These are phyloP conservation scores for Psophocarpus tetragonolobus DNA, from an alignment of 306 rosid species.

Conservation along the genomic window DNA sequence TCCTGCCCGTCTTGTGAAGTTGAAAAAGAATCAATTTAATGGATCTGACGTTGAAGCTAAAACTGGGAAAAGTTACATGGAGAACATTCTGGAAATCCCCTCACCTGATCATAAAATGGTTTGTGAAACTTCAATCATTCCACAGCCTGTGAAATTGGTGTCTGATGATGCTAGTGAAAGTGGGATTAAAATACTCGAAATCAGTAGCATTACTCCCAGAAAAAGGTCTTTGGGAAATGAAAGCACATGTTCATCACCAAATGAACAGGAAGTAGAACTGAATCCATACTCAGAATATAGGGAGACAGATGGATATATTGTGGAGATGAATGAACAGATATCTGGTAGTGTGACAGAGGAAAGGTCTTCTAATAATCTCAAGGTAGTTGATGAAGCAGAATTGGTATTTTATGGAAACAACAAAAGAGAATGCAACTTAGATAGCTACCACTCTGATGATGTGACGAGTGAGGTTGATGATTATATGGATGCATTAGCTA, in stretches of 20 bases:
- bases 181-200: slow-evolving; percentile 76
- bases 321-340: slow-evolving; percentile 47
- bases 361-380: slow-evolving; percentile 41
- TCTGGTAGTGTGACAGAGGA: slow-evolving; percentile 45
- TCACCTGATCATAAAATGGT: slow-evolving; percentile 62
- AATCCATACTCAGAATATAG: slow-evolving; percentile 41
- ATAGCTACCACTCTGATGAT: slow-evolving; percentile 69
- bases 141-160: slow-evolving; percentile 40
- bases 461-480: slow-evolving; percentile 79
- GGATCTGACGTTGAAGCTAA: slow-evolving; percentile 58
- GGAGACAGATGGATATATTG: slow-evolving; percentile 40
- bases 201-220: slow-evolving; percentile 55
- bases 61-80: slow-evolving; percentile 84
- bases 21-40: slow-evolving; percentile 74
- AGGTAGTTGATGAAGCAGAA: slow-evolving; percentile 42
- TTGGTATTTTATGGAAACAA: slow-evolving; percentile 48
- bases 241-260: slow-evolving; percentile 53
- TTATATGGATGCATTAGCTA: slow-evolving; percentile 80
- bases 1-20: slow-evolving; percentile 75
- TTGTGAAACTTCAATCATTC: slow-evolving; percentile 55
- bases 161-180: slow-evolving; percentile 53
- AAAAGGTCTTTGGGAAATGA: slow-evolving; percentile 52
- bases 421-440: slow-evolving; percentile 48
- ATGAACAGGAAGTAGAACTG: slow-evolving; percentile 45
- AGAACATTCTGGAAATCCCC: slow-evolving; percentile 59